Base-by-base conservation (phyloP, 2,329 filamentous ascomycete genomes). In the Cercospora zeina region DNA sequence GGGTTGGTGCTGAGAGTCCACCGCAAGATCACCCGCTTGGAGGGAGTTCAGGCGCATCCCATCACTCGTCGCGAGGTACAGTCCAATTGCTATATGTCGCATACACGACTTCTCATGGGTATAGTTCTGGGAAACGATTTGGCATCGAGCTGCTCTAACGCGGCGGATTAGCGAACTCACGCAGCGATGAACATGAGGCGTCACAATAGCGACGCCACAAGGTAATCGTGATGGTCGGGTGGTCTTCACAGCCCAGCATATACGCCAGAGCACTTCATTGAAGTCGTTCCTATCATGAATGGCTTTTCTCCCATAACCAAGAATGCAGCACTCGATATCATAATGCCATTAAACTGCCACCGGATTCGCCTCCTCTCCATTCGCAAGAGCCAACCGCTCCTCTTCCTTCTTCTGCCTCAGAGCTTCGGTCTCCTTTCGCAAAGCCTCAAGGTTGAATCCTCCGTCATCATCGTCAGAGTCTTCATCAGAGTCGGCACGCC, bases 391-490 rank as follows among this genome's bases (percentile, higher is more conserved):
- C 61, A 87, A 69, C 30, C 85, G 75, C 69, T 96, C 91, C 69
- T 91, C 88, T 77, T 97, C 93, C 76, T 89, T 93, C 80, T 82
- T 83, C 66, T 86, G 82, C 54, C 87, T 82, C 31, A 93, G 74
- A 2, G 84, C 85, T 74, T 96, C 91, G 0, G 95, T 99, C 81
- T 97, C 93, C 71, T 83, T 82, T 63, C 95, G 85, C 74, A 97
- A 78, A 64, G 88, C 91, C 70, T 91, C 88, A 70, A 97, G 77
- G 72, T 96, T 96, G 87, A 88, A 97, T 5, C 79, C 77, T 36
- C 77, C 81, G 16, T 80, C 77, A n/a, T 85, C 83, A 45, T 85
- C 84, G 13, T 86, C 87, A 10, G 86, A 86, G 47, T 85, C 85
- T 27, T 87, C 82, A 10, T 59, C 56, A 36, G 56, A 59, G 24